phyloP scores from a whole-genome alignment of 257 asterid species.

The Solanum megistacrolobum region DNA sequence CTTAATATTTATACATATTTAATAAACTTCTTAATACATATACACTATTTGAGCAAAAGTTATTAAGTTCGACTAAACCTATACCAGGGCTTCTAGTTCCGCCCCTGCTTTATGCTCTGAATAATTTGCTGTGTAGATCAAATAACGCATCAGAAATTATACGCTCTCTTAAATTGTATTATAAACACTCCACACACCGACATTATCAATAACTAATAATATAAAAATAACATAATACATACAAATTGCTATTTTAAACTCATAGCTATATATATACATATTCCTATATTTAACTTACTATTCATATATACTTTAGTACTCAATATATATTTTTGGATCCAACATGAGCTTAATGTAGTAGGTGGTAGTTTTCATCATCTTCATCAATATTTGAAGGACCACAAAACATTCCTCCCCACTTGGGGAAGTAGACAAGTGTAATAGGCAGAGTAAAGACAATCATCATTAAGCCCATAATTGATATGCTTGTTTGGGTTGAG shows the following conservation, averaged over 20 bases:
- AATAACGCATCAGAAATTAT: background rate
- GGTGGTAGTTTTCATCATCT: background rate
- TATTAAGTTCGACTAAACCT: background rate
- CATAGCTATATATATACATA: background rate
- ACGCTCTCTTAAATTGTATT: background rate
- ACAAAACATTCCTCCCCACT: conserved; percentile 50
- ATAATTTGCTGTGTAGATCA: background rate
- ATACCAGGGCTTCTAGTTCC: too few species aligned
- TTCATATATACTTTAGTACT: background rate
- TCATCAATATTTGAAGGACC: conserved; percentile 14
- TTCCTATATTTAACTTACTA: background rate
- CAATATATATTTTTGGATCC: background rate
- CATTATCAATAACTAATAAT: background rate
- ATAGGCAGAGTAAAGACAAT: conserved; percentile 22
- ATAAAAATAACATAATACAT: background rate
- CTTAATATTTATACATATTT: background rate
- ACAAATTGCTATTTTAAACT: background rate
- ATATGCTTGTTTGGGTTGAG: conserved; percentile 37
- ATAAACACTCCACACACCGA: background rate
- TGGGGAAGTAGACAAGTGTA: conserved; percentile 34
- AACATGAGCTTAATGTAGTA: background rate
- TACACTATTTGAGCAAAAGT: too few species aligned
- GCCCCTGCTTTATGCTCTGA: background rate
- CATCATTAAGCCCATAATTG: conserved; percentile 50
- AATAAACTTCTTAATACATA: too few species aligned